Conservation (phyloP, 2,329 filamentous ascomycete species). For the Nemania sp. region DNA sequence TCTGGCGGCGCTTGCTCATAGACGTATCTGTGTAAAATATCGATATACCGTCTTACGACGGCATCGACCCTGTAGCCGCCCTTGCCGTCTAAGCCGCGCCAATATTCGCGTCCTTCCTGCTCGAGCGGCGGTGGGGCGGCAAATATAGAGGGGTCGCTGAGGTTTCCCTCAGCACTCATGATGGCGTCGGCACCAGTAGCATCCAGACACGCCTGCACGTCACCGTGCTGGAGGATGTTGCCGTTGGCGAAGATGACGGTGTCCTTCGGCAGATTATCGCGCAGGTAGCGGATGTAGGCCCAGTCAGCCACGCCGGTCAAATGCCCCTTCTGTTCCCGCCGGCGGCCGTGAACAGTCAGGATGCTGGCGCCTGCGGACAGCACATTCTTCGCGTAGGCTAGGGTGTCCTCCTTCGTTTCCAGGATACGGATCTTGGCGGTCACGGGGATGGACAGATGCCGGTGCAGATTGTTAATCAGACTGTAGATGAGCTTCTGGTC, state of each 20-base stretch:
- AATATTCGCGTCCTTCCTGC: conserved; percentile 77
- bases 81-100: conserved; percentile 75
- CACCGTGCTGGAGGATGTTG: conserved; percentile 80
- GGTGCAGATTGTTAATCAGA: conserved; percentile 83
- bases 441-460: conserved; percentile 77
- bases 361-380: conserved; percentile 88
- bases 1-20: conserved; percentile 66
- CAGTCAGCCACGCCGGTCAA: conserved; percentile 93
- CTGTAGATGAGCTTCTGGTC: conserved; percentile 80
- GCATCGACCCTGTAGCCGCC: conserved; percentile 90
- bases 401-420: conserved; percentile 81
- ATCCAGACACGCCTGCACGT: conserved; percentile 76
- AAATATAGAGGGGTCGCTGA: conserved; percentile 90
- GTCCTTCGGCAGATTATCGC: conserved; percentile 80
- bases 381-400: conserved; percentile 88
- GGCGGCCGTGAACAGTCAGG: conserved; percentile 86
- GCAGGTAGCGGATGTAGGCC: conserved; percentile 77
- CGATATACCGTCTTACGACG: conserved; percentile 82
- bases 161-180: conserved; percentile 95
- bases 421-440: conserved; percentile 94
- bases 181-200: conserved; percentile 88
- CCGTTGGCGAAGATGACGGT: conserved; percentile 97
- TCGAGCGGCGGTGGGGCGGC: conserved; percentile 65
- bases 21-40: conserved; percentile 83
- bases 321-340: conserved; percentile 92